Conservation (phyloP, 441 rosid genomes). For the Populus hybrid region DNA sequence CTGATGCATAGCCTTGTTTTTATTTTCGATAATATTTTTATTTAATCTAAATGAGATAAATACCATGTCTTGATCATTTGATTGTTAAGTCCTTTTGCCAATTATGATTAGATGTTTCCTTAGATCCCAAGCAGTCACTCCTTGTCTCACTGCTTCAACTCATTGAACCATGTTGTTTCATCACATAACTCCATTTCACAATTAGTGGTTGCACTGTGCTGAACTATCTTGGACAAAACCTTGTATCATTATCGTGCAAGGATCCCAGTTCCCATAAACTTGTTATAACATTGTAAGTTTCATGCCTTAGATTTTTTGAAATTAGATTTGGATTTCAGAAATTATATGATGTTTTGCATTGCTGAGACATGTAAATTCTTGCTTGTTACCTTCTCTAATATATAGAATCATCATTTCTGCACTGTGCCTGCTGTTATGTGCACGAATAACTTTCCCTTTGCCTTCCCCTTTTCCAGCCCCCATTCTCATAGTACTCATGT, state of each 20-base stretch:
- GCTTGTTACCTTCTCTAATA: background rate
- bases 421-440: background rate
- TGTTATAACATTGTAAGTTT: background rate
- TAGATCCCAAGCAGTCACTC: background rate
- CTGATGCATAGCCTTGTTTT: background rate
- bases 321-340: background rate
- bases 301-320: background rate
- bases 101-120: background rate
- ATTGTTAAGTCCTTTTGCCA: background rate
- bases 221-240: background rate
- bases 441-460: background rate
- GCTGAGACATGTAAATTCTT: background rate
- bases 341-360: background rate
- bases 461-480: background rate
- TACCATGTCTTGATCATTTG: background rate
- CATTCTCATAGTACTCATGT: no score
- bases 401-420: background rate
- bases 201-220: background rate
- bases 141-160: background rate
- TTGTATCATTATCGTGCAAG: background rate
- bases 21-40: background rate
- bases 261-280: background rate
- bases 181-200: background rate
- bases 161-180: background rate
- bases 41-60: background rate